These are phyloP conservation scores for Teratosphaeria viscida DNA, from an alignment of 2,329 filamentous ascomycete species.

Conservation along the genomic window DNA sequence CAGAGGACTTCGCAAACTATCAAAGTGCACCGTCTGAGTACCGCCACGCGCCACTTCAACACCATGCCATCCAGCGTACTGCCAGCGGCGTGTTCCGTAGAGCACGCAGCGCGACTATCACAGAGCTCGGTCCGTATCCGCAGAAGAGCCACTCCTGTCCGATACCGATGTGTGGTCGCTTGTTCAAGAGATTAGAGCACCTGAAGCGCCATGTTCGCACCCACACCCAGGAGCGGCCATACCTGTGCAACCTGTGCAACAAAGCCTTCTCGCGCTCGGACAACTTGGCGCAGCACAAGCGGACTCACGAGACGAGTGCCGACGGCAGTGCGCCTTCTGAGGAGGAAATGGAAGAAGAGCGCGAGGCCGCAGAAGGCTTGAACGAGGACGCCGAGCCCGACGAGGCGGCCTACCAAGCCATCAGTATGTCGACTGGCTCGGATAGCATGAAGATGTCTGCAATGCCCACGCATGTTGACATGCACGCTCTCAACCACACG, in stretches of 20 bases:
- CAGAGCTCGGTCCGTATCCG: conserved; percentile 92
- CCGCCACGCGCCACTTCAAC: conserved; percentile 39
- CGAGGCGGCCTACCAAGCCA: conserved; percentile 17
- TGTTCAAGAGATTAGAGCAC: conserved; percentile 98
- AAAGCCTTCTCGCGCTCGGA: conserved; percentile 98
- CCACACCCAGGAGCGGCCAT: conserved; percentile 97
- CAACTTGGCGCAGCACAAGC: conserved; percentile 87
- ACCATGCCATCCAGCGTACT: conserved; percentile 49
- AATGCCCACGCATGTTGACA: conserved; percentile 26
- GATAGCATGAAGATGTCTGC: conserved; percentile 22
- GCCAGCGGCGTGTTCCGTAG: conserved; percentile 70
- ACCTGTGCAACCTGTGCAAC: conserved; percentile 94
- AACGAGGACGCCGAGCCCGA: conserved; percentile 49
- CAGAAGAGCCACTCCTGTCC: conserved; percentile 98
- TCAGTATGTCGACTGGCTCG: conserved; percentile 18
- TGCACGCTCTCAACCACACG: conserved; percentile 23
- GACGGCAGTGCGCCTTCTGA: conserved; percentile 58
- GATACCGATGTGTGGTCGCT: conserved; percentile 92
- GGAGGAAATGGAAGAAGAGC: conserved; percentile 80
- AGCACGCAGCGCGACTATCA: conserved; percentile 87
- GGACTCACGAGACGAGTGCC: conserved; percentile 69
- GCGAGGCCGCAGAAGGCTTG: conserved; percentile 71
- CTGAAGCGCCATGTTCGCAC: conserved; percentile 98
- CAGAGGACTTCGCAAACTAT: conserved; percentile 59
- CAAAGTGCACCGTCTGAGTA: conserved; percentile 37